Conservation (phyloP, 2,329 filamentous ascomycete species). For the Rugonectria rugulosa region DNA sequence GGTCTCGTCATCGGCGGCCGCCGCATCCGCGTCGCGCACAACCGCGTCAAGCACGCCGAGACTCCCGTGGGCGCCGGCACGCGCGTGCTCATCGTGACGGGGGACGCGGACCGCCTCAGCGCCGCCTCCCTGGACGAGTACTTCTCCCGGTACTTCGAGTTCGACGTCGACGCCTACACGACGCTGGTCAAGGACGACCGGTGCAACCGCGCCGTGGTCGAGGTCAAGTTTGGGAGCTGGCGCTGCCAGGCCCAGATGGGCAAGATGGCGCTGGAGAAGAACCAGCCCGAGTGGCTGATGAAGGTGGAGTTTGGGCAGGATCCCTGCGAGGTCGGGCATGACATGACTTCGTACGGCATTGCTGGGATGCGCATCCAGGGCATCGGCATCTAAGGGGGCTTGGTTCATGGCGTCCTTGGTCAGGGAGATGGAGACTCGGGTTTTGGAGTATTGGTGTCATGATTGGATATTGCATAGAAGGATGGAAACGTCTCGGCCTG, state of each 20-base stretch:
- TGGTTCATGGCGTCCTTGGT: neutral
- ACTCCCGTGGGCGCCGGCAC: conserved; percentile 44
- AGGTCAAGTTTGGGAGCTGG: conserved; percentile 63
- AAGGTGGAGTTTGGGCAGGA: conserved; percentile 49
- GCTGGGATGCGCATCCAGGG: conserved; percentile 45
- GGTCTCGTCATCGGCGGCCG: conserved; percentile 49
- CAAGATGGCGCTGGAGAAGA: conserved; percentile 48
- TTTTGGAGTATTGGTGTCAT: neutral
- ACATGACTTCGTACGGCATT: conserved; percentile 40
- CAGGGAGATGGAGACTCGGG: too few relatives aligned
- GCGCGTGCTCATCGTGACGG: conserved; percentile 60
- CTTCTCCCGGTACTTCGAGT: conserved; percentile 54
- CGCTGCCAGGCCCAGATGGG: conserved; percentile 62
- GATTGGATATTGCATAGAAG: too few relatives aligned
- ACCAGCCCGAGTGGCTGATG: conserved; percentile 44
- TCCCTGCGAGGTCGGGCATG: conserved; percentile 48
- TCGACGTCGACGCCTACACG: conserved; percentile 55
- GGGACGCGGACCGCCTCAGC: conserved; percentile 54
- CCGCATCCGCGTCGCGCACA: conserved; percentile 51
- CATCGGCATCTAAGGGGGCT: conserved; percentile 36
- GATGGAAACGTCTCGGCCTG: too few relatives aligned
- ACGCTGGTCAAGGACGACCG: conserved; percentile 36
- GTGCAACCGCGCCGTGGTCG: conserved; percentile 45
- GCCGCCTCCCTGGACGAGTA: conserved; percentile 46
- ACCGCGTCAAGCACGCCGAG: conserved; percentile 55